These are phyloP conservation scores for Vitis labrusca DNA, from an alignment of 164 flowering plant species.

Conservation along the genomic window DNA sequence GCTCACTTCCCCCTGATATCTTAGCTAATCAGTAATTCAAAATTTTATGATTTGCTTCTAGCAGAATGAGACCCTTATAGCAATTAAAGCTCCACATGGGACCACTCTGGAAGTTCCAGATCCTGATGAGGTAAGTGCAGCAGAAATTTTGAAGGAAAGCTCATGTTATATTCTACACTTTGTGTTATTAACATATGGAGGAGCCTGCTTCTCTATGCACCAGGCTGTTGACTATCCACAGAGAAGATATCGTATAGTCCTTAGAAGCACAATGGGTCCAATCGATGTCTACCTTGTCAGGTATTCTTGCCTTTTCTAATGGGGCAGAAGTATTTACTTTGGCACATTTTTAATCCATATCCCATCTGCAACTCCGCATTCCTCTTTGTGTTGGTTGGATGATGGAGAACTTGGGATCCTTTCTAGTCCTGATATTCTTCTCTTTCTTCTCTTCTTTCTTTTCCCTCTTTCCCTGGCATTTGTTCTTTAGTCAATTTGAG, in stretches of 20 bases:
- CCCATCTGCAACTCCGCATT: neutral
- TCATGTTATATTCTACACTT: neutral
- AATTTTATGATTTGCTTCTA: conserved; percentile 2
- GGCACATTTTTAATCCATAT: neutral
- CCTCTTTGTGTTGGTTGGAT: neutral
- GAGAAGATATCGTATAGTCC: conserved; percentile 76
- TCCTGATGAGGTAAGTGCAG: conserved; percentile 60
- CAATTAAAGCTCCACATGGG: conserved; percentile 98
- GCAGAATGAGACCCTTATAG: conserved; percentile 82
- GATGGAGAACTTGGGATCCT: neutral
- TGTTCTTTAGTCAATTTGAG: conserved; percentile 62
- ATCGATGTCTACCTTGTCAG: conserved; percentile 89
- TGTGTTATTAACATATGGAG: conserved; percentile 6
- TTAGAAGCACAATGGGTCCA: conserved; percentile 83
- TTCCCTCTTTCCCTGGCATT: neutral
- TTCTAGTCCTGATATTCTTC: neutral
- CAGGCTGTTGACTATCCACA: conserved; percentile 80
- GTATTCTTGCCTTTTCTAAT: conserved; percentile 27
- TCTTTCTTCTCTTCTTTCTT: neutral
- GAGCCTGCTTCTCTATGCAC: conserved; percentile 4
- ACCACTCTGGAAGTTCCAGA: conserved; percentile 97
- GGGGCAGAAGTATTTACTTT: neutral
- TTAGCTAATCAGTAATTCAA: neutral
- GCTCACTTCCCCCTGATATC: neutral
- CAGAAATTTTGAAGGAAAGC: neutral